These are phyloP conservation scores for Candida glaebosa DNA, from an alignment of 805 yeast genomes.

Conservation along the genomic window DNA sequence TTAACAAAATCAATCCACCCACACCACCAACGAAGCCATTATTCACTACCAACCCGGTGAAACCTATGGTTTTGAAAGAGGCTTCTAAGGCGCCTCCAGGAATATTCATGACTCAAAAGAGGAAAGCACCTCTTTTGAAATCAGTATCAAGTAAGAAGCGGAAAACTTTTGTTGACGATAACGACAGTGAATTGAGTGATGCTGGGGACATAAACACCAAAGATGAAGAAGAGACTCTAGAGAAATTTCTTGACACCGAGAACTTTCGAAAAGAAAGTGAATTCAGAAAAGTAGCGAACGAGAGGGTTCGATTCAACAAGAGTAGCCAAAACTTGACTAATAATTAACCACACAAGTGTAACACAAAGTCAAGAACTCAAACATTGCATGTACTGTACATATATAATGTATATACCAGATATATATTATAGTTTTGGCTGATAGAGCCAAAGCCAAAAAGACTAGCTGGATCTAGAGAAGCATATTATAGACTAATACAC, in stretches of 20 bases:
- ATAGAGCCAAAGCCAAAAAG: not conserved
- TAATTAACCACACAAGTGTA: slow-evolving; percentile 1
- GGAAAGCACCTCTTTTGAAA: slow-evolving; percentile 2
- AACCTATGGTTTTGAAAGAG: not conserved
- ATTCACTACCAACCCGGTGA: not conserved
- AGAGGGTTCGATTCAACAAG: slow-evolving; percentile 3
- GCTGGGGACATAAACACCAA: slow-evolving; percentile 14
- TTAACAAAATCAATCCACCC: not conserved
- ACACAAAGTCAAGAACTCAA: too few species aligned
- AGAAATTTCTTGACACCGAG: slow-evolving; percentile 9
- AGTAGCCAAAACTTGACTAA: not conserved
- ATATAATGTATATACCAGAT: not conserved
- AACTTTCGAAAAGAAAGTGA: slow-evolving; percentile 6
- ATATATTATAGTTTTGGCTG: too few species aligned
- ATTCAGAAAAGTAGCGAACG: slow-evolving; percentile 5
- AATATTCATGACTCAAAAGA: slow-evolving; percentile 11
- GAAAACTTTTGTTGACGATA: slow-evolving; percentile 5
- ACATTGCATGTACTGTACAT: not conserved
- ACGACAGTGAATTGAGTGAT: slow-evolving; percentile 24
- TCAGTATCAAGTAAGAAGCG: slow-evolving; percentile 3
- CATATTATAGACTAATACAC: not conserved
- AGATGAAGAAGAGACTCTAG: slow-evolving; percentile 8
- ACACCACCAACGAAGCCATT: not conserved
- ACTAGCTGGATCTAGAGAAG: not conserved
- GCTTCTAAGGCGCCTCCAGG: slow-evolving; percentile 2